Base-by-base conservation (phyloP, 257 asterid species). In the Galeopsis tetrahit region DNA sequence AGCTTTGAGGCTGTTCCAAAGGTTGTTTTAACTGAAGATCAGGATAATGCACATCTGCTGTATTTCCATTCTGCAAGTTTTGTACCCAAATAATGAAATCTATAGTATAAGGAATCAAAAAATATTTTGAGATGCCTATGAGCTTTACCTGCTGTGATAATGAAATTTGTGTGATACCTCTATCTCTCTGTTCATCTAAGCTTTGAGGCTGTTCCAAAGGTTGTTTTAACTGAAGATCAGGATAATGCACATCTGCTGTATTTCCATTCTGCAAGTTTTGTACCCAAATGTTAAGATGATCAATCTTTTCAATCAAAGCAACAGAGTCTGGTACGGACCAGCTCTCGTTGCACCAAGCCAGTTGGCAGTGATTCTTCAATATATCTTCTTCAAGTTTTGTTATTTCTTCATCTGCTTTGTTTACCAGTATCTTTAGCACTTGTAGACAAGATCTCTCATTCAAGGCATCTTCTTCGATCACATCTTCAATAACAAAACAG, bases 401-500 rank as follows among this genome's bases (percentile, higher is more conserved):
- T 44, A 88, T 80, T 36, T 84, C 92, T 40, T 79, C 53, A 73
- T 90, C 86, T 43, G 85, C 89, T 68, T 82, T 84, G 70, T 74
- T 70, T 11, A 67, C 78, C 82, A 77, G 74, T 72, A 35, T 85
- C 80, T 78, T 72, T 28, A 87, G 83, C 77, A 82, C 92, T 82
- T 84, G 84, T 34, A 77, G 14, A 65, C 88, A 83, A 53, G 73
- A 85, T 69, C 70, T 74, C 75, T 83, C 85, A 76, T 89, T 87
- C 78, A 84, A 75, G 17, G 79, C 87, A 73, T 89, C 84, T 80
- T 84, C 86, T 75, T 84, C 92, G 36, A 84, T 68, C 63, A 68
- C 44, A 79, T 87, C 94, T 87, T 70, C 63, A 71, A 49, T 63
- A 63, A 66, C 79, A 72, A 72, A 74, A 71, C 17, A 70, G 6